These are phyloP conservation scores for Vitis amurensis DNA, from an alignment of 164 flowering plant genomes.

Conservation along the genomic window DNA sequence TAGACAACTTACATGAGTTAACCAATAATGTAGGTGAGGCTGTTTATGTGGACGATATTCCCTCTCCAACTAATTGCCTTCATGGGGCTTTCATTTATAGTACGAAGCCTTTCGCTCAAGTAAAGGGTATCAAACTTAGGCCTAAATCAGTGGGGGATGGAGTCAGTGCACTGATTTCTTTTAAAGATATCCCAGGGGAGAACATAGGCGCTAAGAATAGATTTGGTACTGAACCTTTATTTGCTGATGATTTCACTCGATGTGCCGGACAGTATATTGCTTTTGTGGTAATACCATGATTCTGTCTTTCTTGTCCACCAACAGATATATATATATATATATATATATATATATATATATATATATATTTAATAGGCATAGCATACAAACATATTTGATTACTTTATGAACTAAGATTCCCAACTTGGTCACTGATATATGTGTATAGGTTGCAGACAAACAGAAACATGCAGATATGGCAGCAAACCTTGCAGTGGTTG, in stretches of 20 bases:
- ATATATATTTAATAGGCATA: too few species aligned
- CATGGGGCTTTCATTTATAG: slow-evolving; percentile 83
- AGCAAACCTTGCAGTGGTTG: slow-evolving; percentile 60
- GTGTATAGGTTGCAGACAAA: slow-evolving; percentile 73
- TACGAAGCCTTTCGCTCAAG: slow-evolving; percentile 71
- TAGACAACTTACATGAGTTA: too few species aligned
- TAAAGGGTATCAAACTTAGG: slow-evolving; percentile 49
- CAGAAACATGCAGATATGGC: slow-evolving; percentile 83
- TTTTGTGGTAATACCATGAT: slow-evolving; percentile 57
- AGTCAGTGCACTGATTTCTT: slow-evolving; percentile 49
- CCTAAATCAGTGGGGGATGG: slow-evolving; percentile 38
- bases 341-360: too few species aligned
- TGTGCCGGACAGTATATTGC: slow-evolving; percentile 76
- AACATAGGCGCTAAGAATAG: slow-evolving; percentile 55
- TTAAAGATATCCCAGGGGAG: slow-evolving; percentile 77
- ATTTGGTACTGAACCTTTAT: slow-evolving; percentile 69
- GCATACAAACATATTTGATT: too few species aligned
- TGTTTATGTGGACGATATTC: slow-evolving; percentile 87
- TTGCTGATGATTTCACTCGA: slow-evolving; percentile 65
- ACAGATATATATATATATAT: too few species aligned
- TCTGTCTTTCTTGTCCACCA: not conserved
- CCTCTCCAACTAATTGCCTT: slow-evolving; percentile 77
- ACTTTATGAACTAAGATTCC: not conserved
- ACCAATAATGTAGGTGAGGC: slow-evolving; percentile 73
- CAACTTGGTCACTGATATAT: not conserved